phyloP scores from a whole-genome alignment of 345 rosid genomes.

The Populus tremula region DNA sequence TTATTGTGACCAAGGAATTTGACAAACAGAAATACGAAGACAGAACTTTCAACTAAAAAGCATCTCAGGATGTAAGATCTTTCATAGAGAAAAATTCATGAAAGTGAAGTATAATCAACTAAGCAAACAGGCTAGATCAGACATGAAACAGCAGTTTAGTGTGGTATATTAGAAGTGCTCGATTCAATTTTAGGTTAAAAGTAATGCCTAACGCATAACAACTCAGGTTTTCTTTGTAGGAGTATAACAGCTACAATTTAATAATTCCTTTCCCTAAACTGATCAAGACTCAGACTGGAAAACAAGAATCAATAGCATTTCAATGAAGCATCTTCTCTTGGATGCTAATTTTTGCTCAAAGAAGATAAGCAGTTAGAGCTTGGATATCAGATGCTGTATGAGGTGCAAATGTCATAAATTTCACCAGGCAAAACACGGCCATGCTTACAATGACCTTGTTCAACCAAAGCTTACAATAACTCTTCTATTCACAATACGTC shows the following conservation, averaged over 20 bases:
- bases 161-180: background rate
- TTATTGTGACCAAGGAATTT: constrained; percentile 3
- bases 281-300: background rate
- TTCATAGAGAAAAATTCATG: background rate
- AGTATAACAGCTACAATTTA: background rate
- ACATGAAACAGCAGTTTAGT: background rate
- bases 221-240: no score
- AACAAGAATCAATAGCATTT: background rate
- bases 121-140: background rate
- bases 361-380: background rate
- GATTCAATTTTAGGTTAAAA: background rate
- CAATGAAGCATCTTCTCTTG: background rate
- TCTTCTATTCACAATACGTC: background rate
- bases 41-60: background rate
- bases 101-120: background rate
- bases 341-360: background rate
- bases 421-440: background rate
- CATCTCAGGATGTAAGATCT: background rate
- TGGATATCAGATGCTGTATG: background rate
- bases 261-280: background rate
- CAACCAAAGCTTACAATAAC: background rate
- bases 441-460: background rate
- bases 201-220: no score
- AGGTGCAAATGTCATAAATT: background rate
- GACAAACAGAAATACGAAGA: background rate